Conservation (phyloP, 169 alveolate species). For the Babesia bovis region DNA sequence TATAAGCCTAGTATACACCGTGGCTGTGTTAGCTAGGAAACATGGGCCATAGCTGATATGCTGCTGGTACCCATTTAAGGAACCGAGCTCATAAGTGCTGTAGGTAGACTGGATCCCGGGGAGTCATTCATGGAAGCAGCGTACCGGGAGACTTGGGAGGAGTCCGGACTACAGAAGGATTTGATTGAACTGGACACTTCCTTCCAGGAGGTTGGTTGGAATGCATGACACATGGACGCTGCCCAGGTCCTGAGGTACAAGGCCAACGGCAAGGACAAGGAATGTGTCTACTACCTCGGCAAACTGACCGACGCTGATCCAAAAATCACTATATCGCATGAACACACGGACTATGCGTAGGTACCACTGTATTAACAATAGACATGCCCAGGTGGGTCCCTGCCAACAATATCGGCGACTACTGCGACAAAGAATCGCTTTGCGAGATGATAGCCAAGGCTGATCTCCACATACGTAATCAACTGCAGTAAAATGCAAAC, state of each 20-base stretch:
- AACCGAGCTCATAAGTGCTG: background rate
- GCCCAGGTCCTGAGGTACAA: slow-evolving; percentile 60
- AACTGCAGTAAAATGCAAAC: background rate
- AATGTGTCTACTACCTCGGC: slow-evolving; percentile 71
- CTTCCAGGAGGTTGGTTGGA: slow-evolving; percentile 58
- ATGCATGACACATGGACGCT: background rate
- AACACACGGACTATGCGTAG: slow-evolving; percentile 75
- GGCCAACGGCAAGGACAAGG: slow-evolving; percentile 70
- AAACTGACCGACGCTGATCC: slow-evolving; percentile 57
- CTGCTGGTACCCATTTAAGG: too few relatives aligned
- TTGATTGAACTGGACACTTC: slow-evolving; percentile 53
- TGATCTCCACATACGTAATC: slow-evolving; percentile 9
- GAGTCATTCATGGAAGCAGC: slow-evolving; percentile 72
- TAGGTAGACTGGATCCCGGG: slow-evolving; percentile 69
- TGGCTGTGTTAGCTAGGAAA: background rate
- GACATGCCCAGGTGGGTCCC: slow-evolving; percentile 49
- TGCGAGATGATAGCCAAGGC: slow-evolving; percentile 40
- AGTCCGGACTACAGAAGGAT: slow-evolving; percentile 66
- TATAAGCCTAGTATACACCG: too few relatives aligned
- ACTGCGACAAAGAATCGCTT: slow-evolving; percentile 64
- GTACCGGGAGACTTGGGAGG: slow-evolving; percentile 74
- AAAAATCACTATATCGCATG: slow-evolving; percentile 68
- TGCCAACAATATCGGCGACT: slow-evolving; percentile 15
- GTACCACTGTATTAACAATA: background rate
- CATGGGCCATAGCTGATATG: too few relatives aligned